Evolutionary conservation across 495 filamentous ascomycete genomes (phyloP), one percentile per base, ranked within the genome.

Genomic region (Lasiosphaeriaceae sp.): DNA sequence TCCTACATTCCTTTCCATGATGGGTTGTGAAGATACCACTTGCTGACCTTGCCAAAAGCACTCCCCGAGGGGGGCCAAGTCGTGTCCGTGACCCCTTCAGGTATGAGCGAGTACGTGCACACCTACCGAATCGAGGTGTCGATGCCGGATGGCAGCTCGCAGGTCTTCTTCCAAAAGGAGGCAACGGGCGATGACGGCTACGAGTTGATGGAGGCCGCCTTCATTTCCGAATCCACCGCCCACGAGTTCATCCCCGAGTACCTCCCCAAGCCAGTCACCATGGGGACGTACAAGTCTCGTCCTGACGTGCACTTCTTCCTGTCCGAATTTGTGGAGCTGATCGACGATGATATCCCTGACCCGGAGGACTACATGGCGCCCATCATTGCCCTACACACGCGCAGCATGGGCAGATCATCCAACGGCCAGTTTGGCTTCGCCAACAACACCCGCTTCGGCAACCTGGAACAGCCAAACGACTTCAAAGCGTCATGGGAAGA

Each of bases 381-480:
- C 6, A 48, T 62, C 16, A 64, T 81, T 4, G 67, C 75, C 19
- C 52, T 83, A 6, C 79, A 82, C 55, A 57, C 52, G 17, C 69
- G 70, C 2, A 68, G 68, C 50, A 64, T 51, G 50, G 62, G 59
- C 45, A 58, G 51, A 22, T 79, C 78, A 9, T 80, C 79, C 2
- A 74, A 63, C 19, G 76, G 75, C 5, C 73, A 75, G 59, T 83
- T 78, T 55, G 80, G 80, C 1, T 83, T 83, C 59, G 72, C 77
- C 45, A 58, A 74, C 11, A 66, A 72, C 1, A 83, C 79, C 2
- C 75, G 70, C 58, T 68, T 69, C 17, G 77, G 75, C 12, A 70
- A 71, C 16, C 46, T 78, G 23, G 67, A 72, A 34, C 72, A 79
- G 58, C 56, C 62, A 16, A 74, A 68, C 23, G 66, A 39, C 16